Conservation (phyloP, 108 stramenopile genomes). For the Pinguiococcus pyrenoidosus region DNA sequence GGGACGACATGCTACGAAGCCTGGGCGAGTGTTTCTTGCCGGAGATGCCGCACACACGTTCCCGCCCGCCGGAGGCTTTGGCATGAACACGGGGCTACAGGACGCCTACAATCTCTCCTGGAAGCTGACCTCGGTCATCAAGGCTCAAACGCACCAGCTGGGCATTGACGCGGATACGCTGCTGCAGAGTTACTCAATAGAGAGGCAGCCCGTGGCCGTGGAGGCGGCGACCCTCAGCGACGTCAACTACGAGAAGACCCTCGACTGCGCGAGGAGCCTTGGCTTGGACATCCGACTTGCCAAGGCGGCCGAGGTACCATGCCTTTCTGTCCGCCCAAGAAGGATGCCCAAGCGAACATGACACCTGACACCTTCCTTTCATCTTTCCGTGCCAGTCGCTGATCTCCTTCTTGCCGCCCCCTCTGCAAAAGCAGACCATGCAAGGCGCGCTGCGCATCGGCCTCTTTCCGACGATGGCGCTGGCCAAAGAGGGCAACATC, state of each 20-base stretch:
- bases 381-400: slow-evolving; percentile 32
- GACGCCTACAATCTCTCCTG: slow-evolving; percentile 78
- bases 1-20: slow-evolving; percentile 10
- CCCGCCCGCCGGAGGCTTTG: slow-evolving; percentile 84
- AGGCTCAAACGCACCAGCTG: slow-evolving; percentile 40
- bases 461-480: slow-evolving; percentile 40
- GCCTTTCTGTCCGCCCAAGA: too few relatives aligned
- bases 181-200: slow-evolving; percentile 23
- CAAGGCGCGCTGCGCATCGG: slow-evolving; percentile 45
- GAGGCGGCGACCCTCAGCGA: slow-evolving; percentile 70
- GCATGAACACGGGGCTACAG: slow-evolving; percentile 87
- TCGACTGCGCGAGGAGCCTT: slow-evolving; percentile 53
- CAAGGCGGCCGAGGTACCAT: too few relatives aligned
- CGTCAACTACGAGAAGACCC: slow-evolving; percentile 64
- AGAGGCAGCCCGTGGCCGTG: slow-evolving; percentile 59
- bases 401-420: slow-evolving; percentile 38
- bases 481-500: slow-evolving; percentile 7
- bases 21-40: slow-evolving; percentile 45
- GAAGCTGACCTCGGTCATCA: slow-evolving; percentile 46
- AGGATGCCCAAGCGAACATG: too few relatives aligned
- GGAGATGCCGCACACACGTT: slow-evolving; percentile 91
- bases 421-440: slow-evolving; percentile 23
- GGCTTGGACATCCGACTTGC: slow-evolving; percentile 61
- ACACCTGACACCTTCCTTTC: slow-evolving; percentile 37
- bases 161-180: background rate